A percentile compares a stretch with the other conserved stretches of the same genome.
Evolutionary conservation across 75 land plant genomes (phyloP).

Genomic region (Chamaecyparis obtusa): DNA sequence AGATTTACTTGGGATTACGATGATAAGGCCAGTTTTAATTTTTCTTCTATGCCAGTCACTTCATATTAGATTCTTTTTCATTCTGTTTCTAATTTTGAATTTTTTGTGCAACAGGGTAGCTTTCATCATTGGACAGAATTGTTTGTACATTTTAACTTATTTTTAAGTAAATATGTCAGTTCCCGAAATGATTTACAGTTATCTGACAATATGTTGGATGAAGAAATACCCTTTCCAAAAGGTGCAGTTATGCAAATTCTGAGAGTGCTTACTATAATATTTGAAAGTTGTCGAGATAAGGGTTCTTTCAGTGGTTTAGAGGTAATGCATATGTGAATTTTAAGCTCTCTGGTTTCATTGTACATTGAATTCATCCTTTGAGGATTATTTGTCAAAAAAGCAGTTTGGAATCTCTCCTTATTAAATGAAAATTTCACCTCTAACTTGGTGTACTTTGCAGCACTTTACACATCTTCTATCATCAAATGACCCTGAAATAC

Average conservation of each 20-base stretch:
- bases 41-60: neutral
- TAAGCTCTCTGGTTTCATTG: neutral
- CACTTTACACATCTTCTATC: conserved; percentile 80
- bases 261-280: conserved; percentile 81
- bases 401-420: neutral
- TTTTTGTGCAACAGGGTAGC: conserved; percentile 73
- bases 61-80: neutral
- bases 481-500: conserved; percentile 96
- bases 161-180: conserved; percentile 86
- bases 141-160: conserved; percentile 85
- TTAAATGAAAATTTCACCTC: neutral
- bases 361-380: neutral
- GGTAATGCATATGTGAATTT: conserved; percentile 35
- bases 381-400: neutral
- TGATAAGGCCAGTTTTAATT: conserved; percentile 34
- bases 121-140: conserved; percentile 95
- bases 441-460: conserved; percentile 36
- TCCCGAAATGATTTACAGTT: conserved; percentile 77
- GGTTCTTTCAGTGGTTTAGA: conserved; percentile 86
- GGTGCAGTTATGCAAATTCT: conserved; percentile 80
- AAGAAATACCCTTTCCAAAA: conserved; percentile 69
- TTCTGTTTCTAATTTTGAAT: conserved; percentile 17
- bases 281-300: conserved; percentile 92
- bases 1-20: conserved; percentile 46
- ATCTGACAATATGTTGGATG: conserved; percentile 61